Evolutionary conservation across 768 basidiomycete genomes (phyloP), one percentile per base, ranked within the genome.

Genomic region (Dentipellis sp.): DNA sequence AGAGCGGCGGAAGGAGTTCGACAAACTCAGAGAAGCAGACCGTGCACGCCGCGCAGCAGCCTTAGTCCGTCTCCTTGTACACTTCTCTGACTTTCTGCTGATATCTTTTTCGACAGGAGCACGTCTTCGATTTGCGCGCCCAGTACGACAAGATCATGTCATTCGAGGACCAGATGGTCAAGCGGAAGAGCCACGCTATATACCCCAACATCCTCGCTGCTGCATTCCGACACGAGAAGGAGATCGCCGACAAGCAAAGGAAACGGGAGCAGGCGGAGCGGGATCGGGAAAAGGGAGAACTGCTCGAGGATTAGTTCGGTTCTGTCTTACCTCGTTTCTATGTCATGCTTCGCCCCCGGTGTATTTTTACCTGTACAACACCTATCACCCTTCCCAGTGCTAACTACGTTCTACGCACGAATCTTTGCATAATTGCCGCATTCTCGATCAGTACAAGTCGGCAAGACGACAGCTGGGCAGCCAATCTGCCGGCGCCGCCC

Each of bases 1-100:
- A 37, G 67, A 68, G 45, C 59, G 65, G 36, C 55, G 63, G 29
- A 62, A 61, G 45, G 66, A 68, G 57, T 34, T 68, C 36, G 60
- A 66, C 55, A 55, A 58, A 45, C 59, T 65, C 61, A 64, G 67
- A 22, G 67, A 68, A 37, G 66, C 65, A 47, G 67, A 68, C 50
- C 57, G 62, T 35, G 57, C 54, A n/a, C 56, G 59, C 22, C 63
- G 67, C n/a, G 59, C 53, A 14, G 59, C 61, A 21, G 59, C 59
- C 49, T 45, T 50, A 34, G 64, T 63, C 38, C 47, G 62, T 50
- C 39, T 17, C 39, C 45, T 37, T 50, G 39, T 2, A 10, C 19
- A 21, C 14, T 38, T 48, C 19, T 4, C 37, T 40, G 11, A n/a
- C 40, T 14, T 17, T 29, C 11, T 11, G n/a, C 29, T 52, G 45